These are phyloP conservation scores for Talaromyces stipitatus DNA, from an alignment of 495 filamentous ascomycete genomes.

Conservation along the genomic window DNA sequence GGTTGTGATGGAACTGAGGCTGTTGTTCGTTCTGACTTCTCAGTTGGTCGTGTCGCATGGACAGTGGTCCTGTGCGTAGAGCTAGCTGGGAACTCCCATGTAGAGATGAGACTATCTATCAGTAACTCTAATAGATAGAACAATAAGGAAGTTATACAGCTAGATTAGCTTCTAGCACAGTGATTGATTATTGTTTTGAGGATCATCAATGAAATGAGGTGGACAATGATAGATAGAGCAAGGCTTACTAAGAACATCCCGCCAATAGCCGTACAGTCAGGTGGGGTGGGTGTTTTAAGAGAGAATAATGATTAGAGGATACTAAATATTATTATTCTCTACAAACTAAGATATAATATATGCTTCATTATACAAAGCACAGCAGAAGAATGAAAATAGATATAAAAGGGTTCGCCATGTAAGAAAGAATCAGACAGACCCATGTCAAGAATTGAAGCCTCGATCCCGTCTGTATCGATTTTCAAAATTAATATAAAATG, in stretches of 20 bases:
- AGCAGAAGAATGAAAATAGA: neutral
- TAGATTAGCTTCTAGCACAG: neutral
- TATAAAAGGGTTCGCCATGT: neutral
- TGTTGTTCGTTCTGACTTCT: too few relatives aligned
- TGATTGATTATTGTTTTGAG: neutral
- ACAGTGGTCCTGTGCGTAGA: neutral
- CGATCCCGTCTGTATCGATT: neutral
- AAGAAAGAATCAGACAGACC: neutral
- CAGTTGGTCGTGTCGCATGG: neutral
- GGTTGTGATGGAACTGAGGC: neutral
- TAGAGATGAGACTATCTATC: neutral
- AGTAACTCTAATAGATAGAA: neutral
- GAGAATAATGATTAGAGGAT: neutral
- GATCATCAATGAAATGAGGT: neutral
- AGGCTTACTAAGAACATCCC: neutral
- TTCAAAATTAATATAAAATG: neutral
- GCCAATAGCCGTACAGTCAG: neutral
- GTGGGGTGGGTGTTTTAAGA: neutral
- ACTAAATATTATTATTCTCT: neutral
- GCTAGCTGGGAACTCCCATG: neutral
- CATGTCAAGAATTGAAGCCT: neutral
- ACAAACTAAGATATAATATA: neutral
- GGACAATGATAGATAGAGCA: neutral
- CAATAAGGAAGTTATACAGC: neutral
- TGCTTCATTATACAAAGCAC: neutral